A percentile compares a stretch with the other conserved stretches of the same genome.
phyloP scores from a whole-genome alignment of 2,329 filamentous ascomycete genomes.

The Ceratocystis huliohia region DNA sequence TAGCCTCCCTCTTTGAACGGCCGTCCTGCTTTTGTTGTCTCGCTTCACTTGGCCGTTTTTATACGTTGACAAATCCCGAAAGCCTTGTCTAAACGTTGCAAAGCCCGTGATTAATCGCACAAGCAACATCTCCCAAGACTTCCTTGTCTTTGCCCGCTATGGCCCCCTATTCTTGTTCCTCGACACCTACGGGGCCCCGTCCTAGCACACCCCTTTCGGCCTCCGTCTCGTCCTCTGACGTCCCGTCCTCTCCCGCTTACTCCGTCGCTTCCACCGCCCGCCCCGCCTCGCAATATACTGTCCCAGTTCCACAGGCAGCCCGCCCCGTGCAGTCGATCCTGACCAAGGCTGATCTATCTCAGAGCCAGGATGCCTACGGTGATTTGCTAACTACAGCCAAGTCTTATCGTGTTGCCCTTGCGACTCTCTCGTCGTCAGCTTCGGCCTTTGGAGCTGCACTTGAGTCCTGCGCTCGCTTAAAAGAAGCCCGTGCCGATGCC shows the following conservation, averaged over 20 bases:
- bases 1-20: not conserved
- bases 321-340: conserved; percentile 46
- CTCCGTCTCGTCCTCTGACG: conserved; percentile 29
- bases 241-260: conserved; percentile 51
- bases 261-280: conserved; percentile 52
- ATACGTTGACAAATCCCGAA: too few species aligned
- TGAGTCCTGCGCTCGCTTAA: conserved; percentile 54
- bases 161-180: not conserved
- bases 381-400: conserved; percentile 51
- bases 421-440: conserved; percentile 46
- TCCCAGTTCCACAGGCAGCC: conserved; percentile 49
- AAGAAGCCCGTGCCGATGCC: conserved; percentile 50
- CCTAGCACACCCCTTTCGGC: not conserved
- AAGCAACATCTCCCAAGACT: not conserved
- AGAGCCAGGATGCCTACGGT: conserved; percentile 49
- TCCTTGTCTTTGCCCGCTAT: not conserved
- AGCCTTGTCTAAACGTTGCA: too few species aligned
- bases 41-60: too few species aligned
- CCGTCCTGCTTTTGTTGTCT: too few species aligned
- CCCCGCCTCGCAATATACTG: conserved; percentile 44
- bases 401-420: conserved; percentile 49
- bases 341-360: conserved; percentile 49
- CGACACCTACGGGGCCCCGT: not conserved
- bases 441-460: conserved; percentile 52
- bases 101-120: not conserved